Evolutionary conservation across 495 filamentous ascomycete genomes (phyloP).

Genomic region (Aspergillus baeticus): DNA sequence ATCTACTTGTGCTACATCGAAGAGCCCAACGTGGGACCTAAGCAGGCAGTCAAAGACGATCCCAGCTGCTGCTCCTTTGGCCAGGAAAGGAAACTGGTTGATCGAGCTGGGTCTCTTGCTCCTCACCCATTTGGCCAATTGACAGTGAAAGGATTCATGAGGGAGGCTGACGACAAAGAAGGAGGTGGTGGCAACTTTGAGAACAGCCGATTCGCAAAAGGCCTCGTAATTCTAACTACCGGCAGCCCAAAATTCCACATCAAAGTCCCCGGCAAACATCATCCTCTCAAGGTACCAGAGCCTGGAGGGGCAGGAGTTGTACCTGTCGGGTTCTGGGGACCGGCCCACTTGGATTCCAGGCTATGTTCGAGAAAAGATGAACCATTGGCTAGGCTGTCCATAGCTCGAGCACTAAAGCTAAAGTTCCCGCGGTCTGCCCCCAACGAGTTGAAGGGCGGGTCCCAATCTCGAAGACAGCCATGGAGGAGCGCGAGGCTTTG

Average conservation of each 20-base stretch:
- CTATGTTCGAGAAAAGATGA: neutral
- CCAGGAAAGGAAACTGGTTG: conserved; percentile 4
- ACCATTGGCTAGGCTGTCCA: conserved; percentile 9
- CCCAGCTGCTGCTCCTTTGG: conserved; percentile 10
- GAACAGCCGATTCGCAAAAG: conserved; percentile 3
- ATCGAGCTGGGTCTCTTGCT: conserved; percentile 7
- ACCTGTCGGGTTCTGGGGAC: conserved; percentile 11
- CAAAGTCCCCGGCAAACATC: conserved; percentile 13
- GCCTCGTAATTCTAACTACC: conserved; percentile 9
- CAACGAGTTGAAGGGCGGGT: conserved; percentile 15
- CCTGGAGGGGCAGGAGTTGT: neutral
- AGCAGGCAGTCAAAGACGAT: conserved; percentile 4
- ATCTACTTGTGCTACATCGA: conserved; percentile 13
- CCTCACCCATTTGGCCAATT: conserved; percentile 12
- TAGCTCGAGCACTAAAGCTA: conserved; percentile 18
- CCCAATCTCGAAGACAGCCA: conserved; percentile 5
- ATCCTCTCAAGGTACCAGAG: conserved; percentile 1
- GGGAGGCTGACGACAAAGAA: conserved; percentile 13
- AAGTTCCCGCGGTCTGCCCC: conserved; percentile 17
- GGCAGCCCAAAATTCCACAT: conserved; percentile 7
- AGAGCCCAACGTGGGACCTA: neutral
- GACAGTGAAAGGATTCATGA: conserved; percentile 13
- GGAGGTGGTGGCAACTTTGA: conserved; percentile 6
- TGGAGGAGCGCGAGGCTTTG: neutral
- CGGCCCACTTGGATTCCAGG: conserved; percentile 8